A percentile compares a stretch with the other conserved stretches of the same genome.
Evolutionary conservation across 2,329 filamentous ascomycete species (phyloP).

Genomic region (Talaromyces atroroseus): DNA sequence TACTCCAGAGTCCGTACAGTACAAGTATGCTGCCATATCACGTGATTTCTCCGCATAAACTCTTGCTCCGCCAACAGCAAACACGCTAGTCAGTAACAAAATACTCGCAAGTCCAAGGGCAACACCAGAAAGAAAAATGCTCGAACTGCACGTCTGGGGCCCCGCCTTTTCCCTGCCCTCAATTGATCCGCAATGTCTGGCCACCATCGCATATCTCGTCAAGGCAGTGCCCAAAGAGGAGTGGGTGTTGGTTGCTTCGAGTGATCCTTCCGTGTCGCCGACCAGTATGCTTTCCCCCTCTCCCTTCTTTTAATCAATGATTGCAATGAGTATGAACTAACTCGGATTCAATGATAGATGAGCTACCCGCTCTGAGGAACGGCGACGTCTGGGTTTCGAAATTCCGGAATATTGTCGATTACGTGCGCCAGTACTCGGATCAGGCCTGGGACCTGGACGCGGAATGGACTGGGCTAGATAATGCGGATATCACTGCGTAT

Average conservation of each 20-base stretch:
- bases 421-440: conserved; percentile 43
- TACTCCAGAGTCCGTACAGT: too few relatives aligned
- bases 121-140: conserved; percentile 41
- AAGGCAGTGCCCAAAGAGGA: conserved; percentile 53
- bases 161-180: conserved; percentile 84
- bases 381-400: conserved; percentile 49
- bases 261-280: conserved; percentile 65
- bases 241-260: conserved; percentile 69
- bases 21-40: too few relatives aligned
- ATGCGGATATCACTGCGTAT: conserved; percentile 48
- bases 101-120: neutral
- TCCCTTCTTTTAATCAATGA: neutral
- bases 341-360: conserved; percentile 34
- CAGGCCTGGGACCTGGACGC: conserved; percentile 47
- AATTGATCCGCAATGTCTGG: conserved; percentile 85
- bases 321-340: neutral
- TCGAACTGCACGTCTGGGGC: conserved; percentile 85
- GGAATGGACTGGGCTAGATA: conserved; percentile 36
- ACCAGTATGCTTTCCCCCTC: conserved; percentile 57
- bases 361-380: conserved; percentile 54
- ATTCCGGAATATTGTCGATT: conserved; percentile 50
- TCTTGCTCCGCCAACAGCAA: neutral
- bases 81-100: neutral
- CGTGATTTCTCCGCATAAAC: neutral
- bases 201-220: conserved; percentile 70